Percentiles rank a stretch among this genome's conserved stretches.
phyloP scores from a whole-genome alignment of 352 stramenopile species.

The Phytophthora megakarya region DNA sequence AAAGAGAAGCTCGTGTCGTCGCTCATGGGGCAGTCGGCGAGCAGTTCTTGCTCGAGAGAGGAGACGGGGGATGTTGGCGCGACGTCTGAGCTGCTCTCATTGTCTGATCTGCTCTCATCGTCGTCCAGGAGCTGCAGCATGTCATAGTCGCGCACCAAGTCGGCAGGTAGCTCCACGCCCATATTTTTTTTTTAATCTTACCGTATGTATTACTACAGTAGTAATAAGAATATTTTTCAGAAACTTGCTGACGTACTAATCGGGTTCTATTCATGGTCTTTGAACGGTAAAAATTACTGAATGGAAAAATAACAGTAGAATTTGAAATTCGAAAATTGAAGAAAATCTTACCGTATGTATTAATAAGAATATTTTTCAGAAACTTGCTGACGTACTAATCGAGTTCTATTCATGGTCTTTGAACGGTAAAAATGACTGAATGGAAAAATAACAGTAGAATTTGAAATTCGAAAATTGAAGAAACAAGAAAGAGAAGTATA shows the following conservation, averaged over 20 bases:
- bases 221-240: no score
- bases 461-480: not conserved
- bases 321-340: not conserved
- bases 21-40: constrained; percentile 15
- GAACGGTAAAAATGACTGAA: not conserved
- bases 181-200: no score
- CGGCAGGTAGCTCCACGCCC: constrained; percentile 34
- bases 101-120: constrained; percentile 15
- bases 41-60: constrained; percentile 7
- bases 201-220: no score
- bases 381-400: no score
- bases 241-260: no score
- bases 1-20: constrained; percentile 11
- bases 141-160: constrained; percentile 45
- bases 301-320: not conserved
- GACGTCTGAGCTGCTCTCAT: constrained; percentile 11
- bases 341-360: no score
- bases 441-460: not conserved
- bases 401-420: no score
- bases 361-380: no score
- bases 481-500: constrained; percentile 3
- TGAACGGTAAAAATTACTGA: not conserved
- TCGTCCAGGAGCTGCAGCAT: constrained; percentile 42
- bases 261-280: no score
- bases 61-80: not conserved